Conservation (phyloP, 345 rosid species). For the Melastoma malabathricum region DNA sequence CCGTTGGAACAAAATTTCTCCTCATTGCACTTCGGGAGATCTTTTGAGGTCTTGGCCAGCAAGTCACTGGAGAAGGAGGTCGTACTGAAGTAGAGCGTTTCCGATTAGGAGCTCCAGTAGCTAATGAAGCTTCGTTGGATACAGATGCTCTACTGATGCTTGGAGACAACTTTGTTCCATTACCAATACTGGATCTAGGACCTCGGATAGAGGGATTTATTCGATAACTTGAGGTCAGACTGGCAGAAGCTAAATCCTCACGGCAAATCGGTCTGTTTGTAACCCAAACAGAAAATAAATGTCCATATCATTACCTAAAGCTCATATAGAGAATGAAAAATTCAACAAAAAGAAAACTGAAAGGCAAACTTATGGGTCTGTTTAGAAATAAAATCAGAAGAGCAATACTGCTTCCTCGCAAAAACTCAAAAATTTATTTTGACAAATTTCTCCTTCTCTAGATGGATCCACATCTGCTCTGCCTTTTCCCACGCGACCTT, state of each 20-base stretch:
- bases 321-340: background rate
- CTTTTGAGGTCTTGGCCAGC: slow-evolving; percentile 86
- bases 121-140: slow-evolving; percentile 51
- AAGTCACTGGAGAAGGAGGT: slow-evolving; percentile 77
- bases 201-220: slow-evolving; percentile 51
- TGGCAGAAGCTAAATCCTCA: slow-evolving; percentile 59
- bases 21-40: slow-evolving; percentile 79
- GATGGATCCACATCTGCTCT: no score
- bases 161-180: slow-evolving; percentile 53
- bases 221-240: slow-evolving; percentile 55
- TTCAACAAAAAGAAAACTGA: background rate
- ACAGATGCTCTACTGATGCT: slow-evolving; percentile 48
- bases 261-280: slow-evolving; percentile 48
- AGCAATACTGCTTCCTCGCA: no score
- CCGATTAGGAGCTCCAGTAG: slow-evolving; percentile 54
- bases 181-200: slow-evolving; percentile 58
- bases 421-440: no score
- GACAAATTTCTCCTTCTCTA: no score
- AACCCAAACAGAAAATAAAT: background rate
- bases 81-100: slow-evolving; percentile 51
- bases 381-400: no score
- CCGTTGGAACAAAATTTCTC: slow-evolving; percentile 56
- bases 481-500: no score
- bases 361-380: background rate
- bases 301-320: background rate